Conservation (phyloP, 495 filamentous ascomycete genomes). For the Tuber borchii region DNA sequence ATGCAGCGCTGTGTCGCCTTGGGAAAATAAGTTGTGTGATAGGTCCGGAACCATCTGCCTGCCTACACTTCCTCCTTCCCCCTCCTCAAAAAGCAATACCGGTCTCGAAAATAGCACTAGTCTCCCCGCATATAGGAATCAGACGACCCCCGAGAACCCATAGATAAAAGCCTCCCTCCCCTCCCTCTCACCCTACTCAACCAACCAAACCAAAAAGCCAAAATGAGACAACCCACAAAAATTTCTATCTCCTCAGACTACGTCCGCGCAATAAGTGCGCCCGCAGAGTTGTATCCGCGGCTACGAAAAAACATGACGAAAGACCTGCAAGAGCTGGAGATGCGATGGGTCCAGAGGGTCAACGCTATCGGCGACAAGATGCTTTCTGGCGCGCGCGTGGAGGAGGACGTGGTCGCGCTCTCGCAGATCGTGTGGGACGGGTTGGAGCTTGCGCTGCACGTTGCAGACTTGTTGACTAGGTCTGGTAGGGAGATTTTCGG, state of each 20-base stretch:
- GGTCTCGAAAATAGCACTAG: neutral
- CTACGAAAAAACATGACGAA: neutral
- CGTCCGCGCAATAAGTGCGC: neutral
- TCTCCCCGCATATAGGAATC: neutral
- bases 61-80: too few species aligned
- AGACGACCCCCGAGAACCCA: neutral
- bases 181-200: neutral
- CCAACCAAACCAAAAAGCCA: neutral
- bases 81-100: neutral
- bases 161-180: neutral
- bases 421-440: constrained; percentile 5
- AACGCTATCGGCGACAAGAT: neutral
- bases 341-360: neutral
- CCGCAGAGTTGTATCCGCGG: neutral
- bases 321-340: neutral
- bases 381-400: neutral
- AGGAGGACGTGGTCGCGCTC: neutral
- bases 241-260: neutral
- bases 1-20: neutral
- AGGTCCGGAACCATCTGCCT: neutral
- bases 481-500: neutral
- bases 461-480: neutral
- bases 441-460: neutral
- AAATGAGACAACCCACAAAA: neutral
- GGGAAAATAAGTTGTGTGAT: neutral